phyloP scores from a whole-genome alignment of 257 asterid genomes.

The Fraxinus americana region DNA sequence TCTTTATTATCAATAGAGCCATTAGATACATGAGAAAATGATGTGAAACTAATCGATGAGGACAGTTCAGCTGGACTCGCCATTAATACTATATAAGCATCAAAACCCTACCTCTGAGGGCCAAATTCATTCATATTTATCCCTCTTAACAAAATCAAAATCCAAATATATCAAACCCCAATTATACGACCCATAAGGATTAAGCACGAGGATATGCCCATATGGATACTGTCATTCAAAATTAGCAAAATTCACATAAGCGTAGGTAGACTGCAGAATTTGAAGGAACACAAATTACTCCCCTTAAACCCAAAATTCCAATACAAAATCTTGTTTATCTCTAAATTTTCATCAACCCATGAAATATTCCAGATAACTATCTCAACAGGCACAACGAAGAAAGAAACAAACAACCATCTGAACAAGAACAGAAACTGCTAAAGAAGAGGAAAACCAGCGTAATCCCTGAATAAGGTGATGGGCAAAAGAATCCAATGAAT shows the following conservation, averaged over 20 bases:
- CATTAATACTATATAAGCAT: constrained; percentile 30
- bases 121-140: constrained; percentile 2
- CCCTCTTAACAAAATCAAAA: constrained; percentile 6
- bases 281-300: constrained; percentile 2
- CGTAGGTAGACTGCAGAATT: constrained; percentile 12
- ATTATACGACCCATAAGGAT: background rate
- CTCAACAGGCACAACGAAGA: background rate
- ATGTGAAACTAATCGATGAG: constrained; percentile 53
- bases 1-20: constrained; percentile 40
- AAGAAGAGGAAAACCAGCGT: background rate
- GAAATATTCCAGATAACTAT: background rate
- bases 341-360: constrained; percentile 12
- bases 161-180: background rate
- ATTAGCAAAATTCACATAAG: background rate
- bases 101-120: constrained; percentile 21
- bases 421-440: constrained; percentile 1
- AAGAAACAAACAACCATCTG: background rate
- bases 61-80: constrained; percentile 61
- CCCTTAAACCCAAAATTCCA: constrained; percentile 4
- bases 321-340: constrained; percentile 23
- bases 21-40: constrained; percentile 53
- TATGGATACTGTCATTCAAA: constrained; percentile 6
- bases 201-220: background rate
- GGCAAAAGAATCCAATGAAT: background rate
- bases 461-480: background rate